Conservation (phyloP, 345 rosid species). For the Eucalyptus cladocalyx region DNA sequence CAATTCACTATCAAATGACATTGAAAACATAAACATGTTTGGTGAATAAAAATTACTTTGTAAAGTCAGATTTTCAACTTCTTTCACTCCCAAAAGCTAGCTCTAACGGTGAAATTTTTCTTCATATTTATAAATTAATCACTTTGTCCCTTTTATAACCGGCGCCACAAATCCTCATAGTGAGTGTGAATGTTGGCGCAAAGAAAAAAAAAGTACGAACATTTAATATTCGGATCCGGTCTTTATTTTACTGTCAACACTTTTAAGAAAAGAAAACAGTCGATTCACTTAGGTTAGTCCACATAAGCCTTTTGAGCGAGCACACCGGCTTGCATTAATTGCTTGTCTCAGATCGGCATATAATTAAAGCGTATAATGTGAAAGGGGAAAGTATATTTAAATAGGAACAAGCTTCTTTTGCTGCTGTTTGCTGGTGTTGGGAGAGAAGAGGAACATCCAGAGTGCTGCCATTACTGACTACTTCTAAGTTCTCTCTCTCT, state of each 20-base stretch:
- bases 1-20: neutral
- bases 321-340: neutral
- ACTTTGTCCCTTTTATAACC: too few relatives aligned
- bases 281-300: neutral
- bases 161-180: neutral
- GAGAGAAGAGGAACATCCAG: neutral
- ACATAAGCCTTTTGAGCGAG: neutral
- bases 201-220: too few relatives aligned
- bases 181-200: neutral
- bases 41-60: neutral
- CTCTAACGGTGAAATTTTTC: rapidly evolving
- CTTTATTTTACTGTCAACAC: neutral
- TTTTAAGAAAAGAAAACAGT: neutral
- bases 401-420: neutral
- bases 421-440: neutral
- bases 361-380: neutral
- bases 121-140: too few relatives aligned
- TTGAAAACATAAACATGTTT: neutral
- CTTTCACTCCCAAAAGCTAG: rapidly evolving
- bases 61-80: neutral
- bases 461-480: constrained; percentile 1
- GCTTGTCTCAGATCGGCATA: neutral
- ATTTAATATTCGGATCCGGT: neutral
- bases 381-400: neutral
- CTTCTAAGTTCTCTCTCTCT: neutral